A percentile compares a stretch with the other conserved stretches of the same genome.
Conservation (phyloP, 1,284 basidiomycete genomes). For the Cryptococcus wingfieldii region DNA sequence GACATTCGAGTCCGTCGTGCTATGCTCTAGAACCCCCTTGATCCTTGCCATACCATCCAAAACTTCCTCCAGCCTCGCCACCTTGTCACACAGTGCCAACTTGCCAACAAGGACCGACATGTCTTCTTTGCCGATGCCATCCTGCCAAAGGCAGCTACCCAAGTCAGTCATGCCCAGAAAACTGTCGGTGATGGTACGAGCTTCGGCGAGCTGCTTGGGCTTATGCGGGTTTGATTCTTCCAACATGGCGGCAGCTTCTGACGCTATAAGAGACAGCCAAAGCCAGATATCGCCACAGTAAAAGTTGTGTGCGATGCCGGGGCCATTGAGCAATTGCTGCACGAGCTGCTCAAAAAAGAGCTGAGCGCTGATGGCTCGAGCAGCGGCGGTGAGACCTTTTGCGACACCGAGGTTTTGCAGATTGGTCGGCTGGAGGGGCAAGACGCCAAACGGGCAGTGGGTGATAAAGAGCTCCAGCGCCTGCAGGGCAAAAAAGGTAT, state of each 20-base stretch:
- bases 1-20: constrained; percentile 11
- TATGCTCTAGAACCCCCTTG: constrained; percentile 22
- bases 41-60: constrained; percentile 26
- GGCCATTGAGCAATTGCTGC: constrained; percentile 7
- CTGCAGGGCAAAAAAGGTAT: constrained; percentile 31
- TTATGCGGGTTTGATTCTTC: constrained; percentile 23
- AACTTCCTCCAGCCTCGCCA: constrained; percentile 32
- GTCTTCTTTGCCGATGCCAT: constrained; percentile 5
- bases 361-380: constrained; percentile 13
- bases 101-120: constrained; percentile 28
- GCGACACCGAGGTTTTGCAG: constrained; percentile 26
- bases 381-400: constrained; percentile 22
- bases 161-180: constrained; percentile 15
- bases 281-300: constrained; percentile 31
- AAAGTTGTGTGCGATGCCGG: constrained; percentile 10
- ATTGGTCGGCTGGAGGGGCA: constrained; percentile 31
- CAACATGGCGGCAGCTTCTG: constrained; percentile 24
- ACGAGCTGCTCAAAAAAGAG: constrained; percentile 25
- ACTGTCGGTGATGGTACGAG: constrained; percentile 12
- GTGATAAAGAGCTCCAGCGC: constrained; percentile 33
- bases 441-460: constrained; percentile 35
- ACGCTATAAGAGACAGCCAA: constrained; percentile 24
- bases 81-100: constrained; percentile 32
- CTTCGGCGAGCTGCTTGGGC: constrained; percentile 17
- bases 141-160: constrained; percentile 15